Evolutionary conservation across 371 early-diverging fungal genomes (phyloP), one percentile per base, ranked within the genome.

Genomic region (Neoconidiobolus thromboides): DNA sequence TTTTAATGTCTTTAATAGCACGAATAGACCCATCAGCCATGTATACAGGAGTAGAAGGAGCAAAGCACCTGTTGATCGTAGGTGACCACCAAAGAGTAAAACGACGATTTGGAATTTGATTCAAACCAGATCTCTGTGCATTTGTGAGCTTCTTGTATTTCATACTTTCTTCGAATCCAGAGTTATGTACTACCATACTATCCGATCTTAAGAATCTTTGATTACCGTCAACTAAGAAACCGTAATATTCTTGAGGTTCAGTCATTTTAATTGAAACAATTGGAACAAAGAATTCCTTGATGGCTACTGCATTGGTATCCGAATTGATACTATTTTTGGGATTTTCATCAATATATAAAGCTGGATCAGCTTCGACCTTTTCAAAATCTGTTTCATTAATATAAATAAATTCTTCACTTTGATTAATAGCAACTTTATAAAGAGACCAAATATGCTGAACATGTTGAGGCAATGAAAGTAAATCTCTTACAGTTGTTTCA

Each of bases 71-170:
- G 69, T 99, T 99, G 68, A 99, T 96, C 1, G 98, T 97, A 6
- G 98, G 98, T 41, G 92, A 92, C 99, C 99, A 99, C 99, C 99
- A 99, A 43, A 99, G 79, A 2, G 96, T 96, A 76, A 99, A 99
- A 60, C 98, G 92, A 81, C 96, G 93, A 74, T 99, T 99, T 44
- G 99, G 99, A 75, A 99, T 95, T 75, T 97, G 94, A 69, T 93
- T 93, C 68, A 97, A 73, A 78, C 98, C 98, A 53, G 87, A 85
- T 53, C 98, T 79, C 73, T 98, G 99, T n/a, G 99, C 99, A 64
- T 94, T 97, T 58, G 97, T 99, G 60, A 95, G 74, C 72, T 96
- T 96, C 74, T 96, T 96, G 78, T 84, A 91, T 65, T 80, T 80
- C 80, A 81, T 80, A 39, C 71, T 67, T 55, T 79, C 82, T 41